Evolutionary conservation across 805 yeast genomes (phyloP).

Genomic region (Starmerella scarabaei): DNA sequence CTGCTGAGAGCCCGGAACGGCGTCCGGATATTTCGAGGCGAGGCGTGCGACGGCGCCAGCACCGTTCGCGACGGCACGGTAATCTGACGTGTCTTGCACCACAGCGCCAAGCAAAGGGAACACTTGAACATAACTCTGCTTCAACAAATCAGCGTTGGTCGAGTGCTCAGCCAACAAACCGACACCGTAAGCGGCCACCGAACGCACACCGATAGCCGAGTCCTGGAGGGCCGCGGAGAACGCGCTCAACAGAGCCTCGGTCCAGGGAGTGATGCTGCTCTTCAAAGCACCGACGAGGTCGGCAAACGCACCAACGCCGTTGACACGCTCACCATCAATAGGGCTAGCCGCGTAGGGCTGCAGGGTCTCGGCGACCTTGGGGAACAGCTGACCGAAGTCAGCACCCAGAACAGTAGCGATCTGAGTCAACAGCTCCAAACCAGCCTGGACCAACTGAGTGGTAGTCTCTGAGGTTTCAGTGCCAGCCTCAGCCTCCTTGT

Average conservation of each 20-base stretch:
- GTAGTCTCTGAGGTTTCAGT: conserved; percentile 41
- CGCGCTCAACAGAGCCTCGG: conserved; percentile 49
- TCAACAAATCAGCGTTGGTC: conserved; percentile 42
- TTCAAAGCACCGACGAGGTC: conserved; percentile 73
- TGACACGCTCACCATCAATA: conserved; percentile 61
- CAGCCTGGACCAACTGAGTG: conserved; percentile 68
- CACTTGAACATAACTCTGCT: conserved; percentile 53
- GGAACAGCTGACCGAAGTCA: conserved; percentile 65
- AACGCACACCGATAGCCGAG: conserved; percentile 69
- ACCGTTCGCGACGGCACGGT: conserved; percentile 83
- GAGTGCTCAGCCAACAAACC: conserved; percentile 56
- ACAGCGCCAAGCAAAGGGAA: conserved; percentile 56
- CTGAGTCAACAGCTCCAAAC: conserved; percentile 71
- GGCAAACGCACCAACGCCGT: conserved; percentile 80
- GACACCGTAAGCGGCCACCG: conserved; percentile 91
- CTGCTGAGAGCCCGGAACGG: conserved; percentile 53
- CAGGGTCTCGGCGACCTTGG: conserved; percentile 53
- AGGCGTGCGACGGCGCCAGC: conserved; percentile 95
- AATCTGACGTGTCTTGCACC: conserved; percentile 60
- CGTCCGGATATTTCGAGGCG: conserved; percentile 53
- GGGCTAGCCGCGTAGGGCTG: conserved; percentile 34
- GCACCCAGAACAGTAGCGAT: conserved; percentile 64
- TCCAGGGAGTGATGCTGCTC: conserved; percentile 44
- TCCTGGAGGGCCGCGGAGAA: conserved; percentile 57
- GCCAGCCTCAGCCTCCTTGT: conserved; percentile 43